Conservation (phyloP, 306 rosid species). For the Rosa multiflora region DNA sequence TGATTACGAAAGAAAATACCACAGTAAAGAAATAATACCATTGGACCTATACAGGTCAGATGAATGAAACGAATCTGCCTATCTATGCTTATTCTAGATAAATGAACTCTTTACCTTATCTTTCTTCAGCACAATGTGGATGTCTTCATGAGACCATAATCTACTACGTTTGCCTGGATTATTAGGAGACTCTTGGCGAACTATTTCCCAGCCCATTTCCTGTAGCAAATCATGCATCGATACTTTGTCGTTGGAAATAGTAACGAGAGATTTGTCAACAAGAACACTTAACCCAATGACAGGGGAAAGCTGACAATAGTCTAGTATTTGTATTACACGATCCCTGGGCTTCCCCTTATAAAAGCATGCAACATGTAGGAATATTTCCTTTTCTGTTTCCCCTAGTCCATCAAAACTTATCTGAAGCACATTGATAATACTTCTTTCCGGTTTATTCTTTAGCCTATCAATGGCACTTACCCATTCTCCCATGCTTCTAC, state of each 20-base stretch:
- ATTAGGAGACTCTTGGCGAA: no score
- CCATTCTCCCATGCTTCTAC: not conserved
- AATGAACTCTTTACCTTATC: not conserved
- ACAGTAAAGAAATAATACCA: no score
- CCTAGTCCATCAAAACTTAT: not conserved
- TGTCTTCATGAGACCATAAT: no score
- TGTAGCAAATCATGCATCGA: slow-evolving; percentile 21
- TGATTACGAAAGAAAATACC: not conserved
- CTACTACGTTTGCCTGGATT: no score
- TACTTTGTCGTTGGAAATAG: not conserved
- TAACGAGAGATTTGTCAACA: slow-evolving; percentile 16
- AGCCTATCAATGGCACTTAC: not conserved
- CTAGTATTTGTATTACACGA: slow-evolving; percentile 18
- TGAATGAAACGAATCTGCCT: no score
- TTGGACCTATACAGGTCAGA: no score
- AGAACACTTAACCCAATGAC: slow-evolving; percentile 21
- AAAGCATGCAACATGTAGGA: not conserved
- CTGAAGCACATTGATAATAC: not conserved
- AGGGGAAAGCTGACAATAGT: not conserved
- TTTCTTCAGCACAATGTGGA: not conserved
- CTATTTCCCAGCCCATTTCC: no score
- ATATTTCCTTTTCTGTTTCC: not conserved
- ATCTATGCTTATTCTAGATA: no score
- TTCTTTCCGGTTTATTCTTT: not conserved
- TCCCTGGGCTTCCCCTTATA: not conserved